phyloP scores from a whole-genome alignment of 768 basidiomycete genomes.

The Lactarius indigo region DNA sequence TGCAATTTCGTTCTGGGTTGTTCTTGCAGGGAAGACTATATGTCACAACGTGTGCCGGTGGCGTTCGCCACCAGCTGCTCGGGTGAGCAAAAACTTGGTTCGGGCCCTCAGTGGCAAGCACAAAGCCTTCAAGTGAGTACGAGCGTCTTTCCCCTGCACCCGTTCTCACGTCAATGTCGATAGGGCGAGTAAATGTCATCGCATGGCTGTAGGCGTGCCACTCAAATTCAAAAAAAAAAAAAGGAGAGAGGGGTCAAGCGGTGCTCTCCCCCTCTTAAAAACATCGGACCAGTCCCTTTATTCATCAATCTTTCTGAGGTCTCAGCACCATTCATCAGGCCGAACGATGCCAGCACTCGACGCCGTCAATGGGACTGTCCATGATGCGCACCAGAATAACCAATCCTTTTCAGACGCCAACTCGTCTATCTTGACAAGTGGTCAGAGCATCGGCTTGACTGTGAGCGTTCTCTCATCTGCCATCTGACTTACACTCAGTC shows the following conservation, averaged over 20 bases:
- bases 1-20: not conserved
- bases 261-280: not conserved
- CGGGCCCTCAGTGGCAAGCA: not conserved
- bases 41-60: too few species aligned
- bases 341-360: not conserved
- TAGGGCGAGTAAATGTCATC: not conserved
- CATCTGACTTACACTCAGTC: not conserved
- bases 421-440: constrained; percentile 31
- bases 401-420: not conserved
- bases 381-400: not conserved
- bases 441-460: constrained; percentile 37
- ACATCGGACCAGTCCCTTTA: not conserved
- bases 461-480: constrained; percentile 24
- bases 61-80: not conserved
- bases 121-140: not conserved
- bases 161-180: not conserved
- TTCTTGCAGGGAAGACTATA: not conserved
- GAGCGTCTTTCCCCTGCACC: too few species aligned
- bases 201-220: not conserved
- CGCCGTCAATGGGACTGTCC: not conserved
- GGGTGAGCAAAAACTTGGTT: not conserved
- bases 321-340: not conserved
- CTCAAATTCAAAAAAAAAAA: too few species aligned
- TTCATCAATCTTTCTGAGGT: not conserved
- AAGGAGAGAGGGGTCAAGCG: too few species aligned